Conservation (phyloP, 148 eudicot genomes). For the Vaccinium myrtillus region DNA sequence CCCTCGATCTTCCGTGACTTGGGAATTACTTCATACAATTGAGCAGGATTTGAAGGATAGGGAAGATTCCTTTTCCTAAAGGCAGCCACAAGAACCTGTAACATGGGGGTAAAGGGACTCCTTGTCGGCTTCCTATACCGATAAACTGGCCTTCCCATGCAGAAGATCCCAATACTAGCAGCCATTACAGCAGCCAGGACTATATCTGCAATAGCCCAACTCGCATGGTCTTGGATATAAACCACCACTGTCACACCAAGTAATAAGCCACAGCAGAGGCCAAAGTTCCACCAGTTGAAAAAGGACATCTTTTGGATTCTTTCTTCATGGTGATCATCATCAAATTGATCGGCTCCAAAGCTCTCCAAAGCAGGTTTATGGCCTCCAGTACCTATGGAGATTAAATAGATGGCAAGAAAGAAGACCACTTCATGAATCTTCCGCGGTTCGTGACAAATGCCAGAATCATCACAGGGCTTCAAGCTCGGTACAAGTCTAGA, state of each 20-base stretch:
- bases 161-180: conserved; percentile 41
- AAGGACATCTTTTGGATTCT: conserved; percentile 64
- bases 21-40: conserved; percentile 43
- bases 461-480: conserved; percentile 43
- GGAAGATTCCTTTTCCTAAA: conserved; percentile 50
- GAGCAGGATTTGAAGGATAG: conserved; percentile 36
- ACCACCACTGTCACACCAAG: conserved; percentile 72
- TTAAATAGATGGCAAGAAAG: conserved; percentile 59
- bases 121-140: conserved; percentile 54
- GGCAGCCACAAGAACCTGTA: conserved; percentile 76
- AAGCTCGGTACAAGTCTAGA: conserved; percentile 53
- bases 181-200: conserved; percentile 46
- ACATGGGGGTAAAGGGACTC: conserved; percentile 65
- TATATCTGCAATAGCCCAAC: conserved; percentile 64
- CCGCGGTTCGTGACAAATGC: conserved; percentile 35
- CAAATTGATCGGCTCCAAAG: conserved; percentile 89
- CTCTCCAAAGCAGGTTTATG: conserved; percentile 78
- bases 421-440: conserved; percentile 50
- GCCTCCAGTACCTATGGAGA: conserved; percentile 80
- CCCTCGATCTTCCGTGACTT: conserved; percentile 23
- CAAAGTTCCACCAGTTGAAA: conserved; percentile 85
- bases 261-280: conserved; percentile 60
- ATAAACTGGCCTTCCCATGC: conserved; percentile 60
- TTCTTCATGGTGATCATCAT: conserved; percentile 57
- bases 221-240: conserved; percentile 60